Evolutionary conservation across 1,284 basidiomycete species (phyloP).

Genomic region (Lentinula novae-zelandiae): DNA sequence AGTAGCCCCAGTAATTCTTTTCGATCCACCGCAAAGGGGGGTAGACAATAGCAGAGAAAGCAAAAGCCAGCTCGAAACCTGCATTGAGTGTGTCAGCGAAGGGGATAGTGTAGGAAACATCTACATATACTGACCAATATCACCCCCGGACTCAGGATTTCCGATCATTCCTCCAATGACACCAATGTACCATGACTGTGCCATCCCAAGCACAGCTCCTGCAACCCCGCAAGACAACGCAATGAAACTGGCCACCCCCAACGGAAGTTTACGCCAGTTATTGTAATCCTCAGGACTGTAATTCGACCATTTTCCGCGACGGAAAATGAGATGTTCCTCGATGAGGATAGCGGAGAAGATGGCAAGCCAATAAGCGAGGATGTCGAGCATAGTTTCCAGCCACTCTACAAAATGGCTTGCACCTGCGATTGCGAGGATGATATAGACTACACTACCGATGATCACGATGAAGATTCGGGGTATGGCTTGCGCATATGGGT

Average conservation of each 20-base stretch:
- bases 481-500: background rate
- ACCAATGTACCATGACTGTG: constrained; percentile 70
- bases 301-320: constrained; percentile 31
- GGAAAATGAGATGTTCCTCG: constrained; percentile 63
- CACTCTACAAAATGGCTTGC: constrained; percentile 63
- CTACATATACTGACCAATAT: constrained; percentile 35
- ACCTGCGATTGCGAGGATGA: constrained; percentile 65
- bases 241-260: constrained; percentile 55
- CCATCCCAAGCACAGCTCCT: constrained; percentile 67
- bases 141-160: constrained; percentile 71
- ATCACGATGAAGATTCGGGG: background rate
- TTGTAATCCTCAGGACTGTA: constrained; percentile 60
- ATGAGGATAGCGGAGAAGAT: constrained; percentile 58
- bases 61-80: background rate
- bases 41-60: background rate
- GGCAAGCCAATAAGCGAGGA: constrained; percentile 71
- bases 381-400: constrained; percentile 65
- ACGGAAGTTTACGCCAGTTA: constrained; percentile 47
- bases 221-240: constrained; percentile 47
- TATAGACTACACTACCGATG: constrained; percentile 38
- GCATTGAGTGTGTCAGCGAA: background rate
- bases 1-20: constrained; percentile 1
- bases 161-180: constrained; percentile 64
- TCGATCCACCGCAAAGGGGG: background rate
- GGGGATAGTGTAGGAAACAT: constrained; percentile 16